Conservation (phyloP, 2,329 filamentous ascomycete genomes). For the Diaporthe amygdali region DNA sequence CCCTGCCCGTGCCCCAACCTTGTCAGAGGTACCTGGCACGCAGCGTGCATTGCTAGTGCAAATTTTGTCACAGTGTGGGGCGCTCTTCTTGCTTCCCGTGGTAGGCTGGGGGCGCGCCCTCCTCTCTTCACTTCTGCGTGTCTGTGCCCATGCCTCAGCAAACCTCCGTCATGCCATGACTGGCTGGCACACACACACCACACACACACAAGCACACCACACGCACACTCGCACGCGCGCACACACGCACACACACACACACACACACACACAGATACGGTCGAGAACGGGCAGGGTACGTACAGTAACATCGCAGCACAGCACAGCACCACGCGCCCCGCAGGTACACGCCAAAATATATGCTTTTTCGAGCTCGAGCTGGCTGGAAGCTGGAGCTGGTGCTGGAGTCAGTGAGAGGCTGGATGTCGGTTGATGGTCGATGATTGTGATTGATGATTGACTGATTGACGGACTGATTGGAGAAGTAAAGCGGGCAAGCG, state of each 20-base stretch:
- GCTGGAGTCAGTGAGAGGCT: not conserved
- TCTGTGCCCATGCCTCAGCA: not conserved
- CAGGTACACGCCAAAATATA: not conserved
- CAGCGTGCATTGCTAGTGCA: not conserved
- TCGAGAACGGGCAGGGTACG: not conserved
- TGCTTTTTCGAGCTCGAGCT: constrained; percentile 5
- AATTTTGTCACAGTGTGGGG: not conserved
- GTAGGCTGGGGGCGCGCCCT: not conserved
- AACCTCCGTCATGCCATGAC: not conserved
- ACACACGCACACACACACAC: no score
- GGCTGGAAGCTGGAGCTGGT: not conserved
- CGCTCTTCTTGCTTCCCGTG: not conserved
- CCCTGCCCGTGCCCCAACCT: not conserved
- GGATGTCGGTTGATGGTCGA: not conserved
- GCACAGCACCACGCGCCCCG: not conserved
- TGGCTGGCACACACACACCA: no score
- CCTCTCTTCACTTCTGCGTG: not conserved
- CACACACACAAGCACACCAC: no score
- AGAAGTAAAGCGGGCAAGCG: not conserved
- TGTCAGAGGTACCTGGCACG: constrained; percentile 3
- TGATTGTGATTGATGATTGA: constrained; percentile 2
- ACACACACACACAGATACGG: not conserved
- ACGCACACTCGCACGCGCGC: no score
- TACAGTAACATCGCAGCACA: not conserved
- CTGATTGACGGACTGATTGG: constrained; percentile 1